Percentiles rank a stretch among this genome's conserved stretches.
Conservation (phyloP, 2,329 filamentous ascomycete species). For the Arachnomyces sp. region DNA sequence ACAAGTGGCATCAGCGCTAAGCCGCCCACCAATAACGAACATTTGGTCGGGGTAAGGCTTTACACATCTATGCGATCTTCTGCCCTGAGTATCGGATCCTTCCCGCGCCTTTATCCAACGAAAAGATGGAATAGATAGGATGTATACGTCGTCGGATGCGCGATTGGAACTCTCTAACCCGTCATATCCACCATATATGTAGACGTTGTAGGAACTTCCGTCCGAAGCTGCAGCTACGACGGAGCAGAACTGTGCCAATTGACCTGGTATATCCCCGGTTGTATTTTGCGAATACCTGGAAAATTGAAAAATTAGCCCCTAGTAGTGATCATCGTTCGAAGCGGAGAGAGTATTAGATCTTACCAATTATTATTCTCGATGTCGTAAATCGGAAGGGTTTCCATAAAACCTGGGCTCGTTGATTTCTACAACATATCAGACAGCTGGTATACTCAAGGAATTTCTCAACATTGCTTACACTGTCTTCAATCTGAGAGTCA, state of each 20-base stretch:
- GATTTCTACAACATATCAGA: constrained; percentile 8
- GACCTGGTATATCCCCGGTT: constrained; percentile 28
- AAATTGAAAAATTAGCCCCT: constrained; percentile 1
- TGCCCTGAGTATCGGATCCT: constrained; percentile 15
- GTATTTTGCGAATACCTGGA: constrained; percentile 36
- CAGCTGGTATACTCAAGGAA: neutral
- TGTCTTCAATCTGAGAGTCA: constrained; percentile 9
- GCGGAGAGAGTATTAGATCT: constrained; percentile 1
- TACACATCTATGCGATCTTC: constrained; percentile 26
- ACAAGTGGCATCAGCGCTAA: constrained; percentile 28
- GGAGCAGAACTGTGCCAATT: constrained; percentile 33
- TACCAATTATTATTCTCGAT: constrained; percentile 22
- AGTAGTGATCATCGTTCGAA: neutral
- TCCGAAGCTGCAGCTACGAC: constrained; percentile 32
- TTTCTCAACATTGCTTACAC: constrained; percentile 8
- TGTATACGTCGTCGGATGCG: constrained; percentile 26
- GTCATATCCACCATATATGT: constrained; percentile 29
- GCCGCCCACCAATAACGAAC: constrained; percentile 29
- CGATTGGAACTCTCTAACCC: constrained; percentile 10
- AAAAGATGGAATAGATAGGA: constrained; percentile 28
- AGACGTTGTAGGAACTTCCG: constrained; percentile 28
- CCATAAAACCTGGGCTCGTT: constrained; percentile 29
- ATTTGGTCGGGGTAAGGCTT: constrained; percentile 42
- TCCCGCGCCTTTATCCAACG: constrained; percentile 22
- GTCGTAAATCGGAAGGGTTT: constrained; percentile 30